Percentiles rank a stretch among this genome's conserved stretches.
These are phyloP conservation scores for Dissophora ornata DNA, from an alignment of 192 early-diverging fungal species.

Conservation along the genomic window DNA sequence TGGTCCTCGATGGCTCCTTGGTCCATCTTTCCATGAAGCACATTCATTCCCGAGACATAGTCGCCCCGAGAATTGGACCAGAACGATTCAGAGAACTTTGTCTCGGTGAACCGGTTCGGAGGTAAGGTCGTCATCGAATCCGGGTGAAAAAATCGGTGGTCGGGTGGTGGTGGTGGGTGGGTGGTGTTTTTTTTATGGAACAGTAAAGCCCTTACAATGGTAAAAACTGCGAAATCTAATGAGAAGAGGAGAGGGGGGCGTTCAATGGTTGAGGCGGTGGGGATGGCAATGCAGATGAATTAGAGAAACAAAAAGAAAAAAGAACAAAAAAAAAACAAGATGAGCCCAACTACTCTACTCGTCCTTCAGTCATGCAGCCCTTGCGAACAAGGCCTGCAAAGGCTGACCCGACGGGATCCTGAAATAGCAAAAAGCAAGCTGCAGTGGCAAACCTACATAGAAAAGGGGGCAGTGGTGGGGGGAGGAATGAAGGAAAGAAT, in stretches of 20 bases:
- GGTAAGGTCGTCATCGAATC: constrained; percentile 5
- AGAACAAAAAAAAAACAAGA: neutral
- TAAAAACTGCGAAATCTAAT: neutral
- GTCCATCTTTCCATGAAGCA: constrained; percentile 64
- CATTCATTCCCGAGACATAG: constrained; percentile 57
- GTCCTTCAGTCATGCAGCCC: too few species aligned
- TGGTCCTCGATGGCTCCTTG: constrained; percentile 68
- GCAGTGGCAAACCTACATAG: too few species aligned
- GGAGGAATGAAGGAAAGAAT: too few species aligned
- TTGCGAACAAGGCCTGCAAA: too few species aligned
- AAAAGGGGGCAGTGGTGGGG: too few species aligned
- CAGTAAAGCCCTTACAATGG: too few species aligned
- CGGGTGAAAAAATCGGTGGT: too few species aligned
- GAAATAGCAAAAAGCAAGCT: too few species aligned
- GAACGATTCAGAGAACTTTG: constrained; percentile 55
- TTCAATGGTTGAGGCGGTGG: neutral
- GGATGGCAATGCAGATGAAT: neutral
- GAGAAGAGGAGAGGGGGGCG: neutral
- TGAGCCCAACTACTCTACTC: too few species aligned
- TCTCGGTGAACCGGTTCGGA: constrained; percentile 43
- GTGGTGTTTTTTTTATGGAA: too few species aligned
- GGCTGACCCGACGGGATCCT: too few species aligned
- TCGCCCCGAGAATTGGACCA: constrained; percentile 57
- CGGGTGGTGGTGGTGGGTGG: too few species aligned
- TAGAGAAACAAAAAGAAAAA: neutral